These are phyloP conservation scores for Phytopythium mirpurense DNA, from an alignment of 352 stramenopile genomes.

Conservation along the genomic window DNA sequence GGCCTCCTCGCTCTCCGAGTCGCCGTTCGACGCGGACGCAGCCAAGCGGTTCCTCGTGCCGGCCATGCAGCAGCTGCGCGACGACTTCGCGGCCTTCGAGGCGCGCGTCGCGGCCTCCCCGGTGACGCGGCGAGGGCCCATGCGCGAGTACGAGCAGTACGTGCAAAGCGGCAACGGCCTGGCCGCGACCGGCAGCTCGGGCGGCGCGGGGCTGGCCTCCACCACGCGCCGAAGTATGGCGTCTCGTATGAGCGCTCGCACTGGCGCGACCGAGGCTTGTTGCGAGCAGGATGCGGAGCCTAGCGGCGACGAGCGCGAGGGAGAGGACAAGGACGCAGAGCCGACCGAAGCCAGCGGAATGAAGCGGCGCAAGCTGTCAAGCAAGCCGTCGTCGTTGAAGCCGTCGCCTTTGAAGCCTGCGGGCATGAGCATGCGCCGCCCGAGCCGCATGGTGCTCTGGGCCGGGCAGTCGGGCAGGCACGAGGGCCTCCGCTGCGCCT, in stretches of 20 bases:
- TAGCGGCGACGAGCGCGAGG: slow-evolving; percentile 7
- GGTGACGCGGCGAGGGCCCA: slow-evolving; percentile 41
- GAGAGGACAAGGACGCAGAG: slow-evolving; percentile 12
- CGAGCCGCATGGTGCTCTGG: slow-evolving; percentile 77
- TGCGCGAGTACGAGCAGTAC: slow-evolving; percentile 44
- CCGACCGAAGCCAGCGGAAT: slow-evolving; percentile 6
- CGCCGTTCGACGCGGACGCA: slow-evolving; percentile 41
- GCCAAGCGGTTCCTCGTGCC: slow-evolving; percentile 51
- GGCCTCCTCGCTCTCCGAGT: too few relatives aligned
- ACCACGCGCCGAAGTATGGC: slow-evolving; percentile 29
- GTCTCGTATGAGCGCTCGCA: slow-evolving; percentile 14
- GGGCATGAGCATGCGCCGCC: slow-evolving; percentile 12
- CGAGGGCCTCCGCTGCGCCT: slow-evolving; percentile 63
- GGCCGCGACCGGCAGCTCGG: neutral
- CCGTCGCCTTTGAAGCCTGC: slow-evolving; percentile 9
- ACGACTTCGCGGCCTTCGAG: slow-evolving; percentile 57
- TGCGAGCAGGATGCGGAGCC: slow-evolving; percentile 1
- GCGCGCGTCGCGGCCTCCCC: slow-evolving; percentile 17
- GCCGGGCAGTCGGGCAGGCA: slow-evolving; percentile 72
- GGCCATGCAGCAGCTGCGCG: slow-evolving; percentile 49
- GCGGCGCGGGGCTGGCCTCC: slow-evolving; percentile 13
- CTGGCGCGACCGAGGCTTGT: slow-evolving; percentile 5
- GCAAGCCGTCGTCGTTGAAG: slow-evolving; percentile 26
- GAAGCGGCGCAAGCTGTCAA: slow-evolving; percentile 11
- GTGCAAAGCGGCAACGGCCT: slow-evolving; percentile 7